Conservation (phyloP, 768 basidiomycete genomes). For the Russula olivacea region DNA sequence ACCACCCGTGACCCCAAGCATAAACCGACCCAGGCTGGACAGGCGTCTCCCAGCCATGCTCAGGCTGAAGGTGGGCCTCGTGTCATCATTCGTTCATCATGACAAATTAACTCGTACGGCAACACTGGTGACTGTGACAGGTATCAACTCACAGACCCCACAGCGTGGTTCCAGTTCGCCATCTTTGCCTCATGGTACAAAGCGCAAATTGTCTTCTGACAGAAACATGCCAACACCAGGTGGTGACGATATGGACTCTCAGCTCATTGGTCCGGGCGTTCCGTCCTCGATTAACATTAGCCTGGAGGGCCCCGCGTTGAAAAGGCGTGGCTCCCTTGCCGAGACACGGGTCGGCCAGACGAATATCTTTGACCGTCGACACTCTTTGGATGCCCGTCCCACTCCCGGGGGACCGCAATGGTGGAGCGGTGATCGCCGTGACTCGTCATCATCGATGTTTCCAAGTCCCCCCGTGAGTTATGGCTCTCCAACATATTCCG, state of each 20-base stretch:
- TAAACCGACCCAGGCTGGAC: constrained; percentile 18
- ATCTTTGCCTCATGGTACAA: constrained; percentile 51
- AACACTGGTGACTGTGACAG: constrained; percentile 38
- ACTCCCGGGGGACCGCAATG: constrained; percentile 37
- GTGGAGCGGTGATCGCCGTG: constrained; percentile 65
- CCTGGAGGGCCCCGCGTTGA: constrained; percentile 62
- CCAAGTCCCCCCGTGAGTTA: constrained; percentile 51
- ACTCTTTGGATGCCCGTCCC: constrained; percentile 63
- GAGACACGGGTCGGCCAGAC: constrained; percentile 74
- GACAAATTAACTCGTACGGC: constrained; percentile 17
- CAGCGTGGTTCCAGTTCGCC: constrained; percentile 24
- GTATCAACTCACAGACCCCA: constrained; percentile 28
- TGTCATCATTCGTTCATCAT: constrained; percentile 22
- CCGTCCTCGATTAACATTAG: constrained; percentile 55
- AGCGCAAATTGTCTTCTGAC: constrained; percentile 80
- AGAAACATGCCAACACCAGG: constrained; percentile 45
- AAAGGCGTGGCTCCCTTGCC: constrained; percentile 78
- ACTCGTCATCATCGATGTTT: constrained; percentile 66
- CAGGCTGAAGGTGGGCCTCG: constrained; percentile 23
- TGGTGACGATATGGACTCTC: constrained; percentile 60
- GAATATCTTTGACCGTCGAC: constrained; percentile 70
- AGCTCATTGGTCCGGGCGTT: constrained; percentile 62
- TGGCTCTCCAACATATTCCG: constrained; percentile 53
- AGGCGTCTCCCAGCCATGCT: constrained; percentile 17
- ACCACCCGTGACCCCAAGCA: constrained; percentile 20